A percentile compares a stretch with the other conserved stretches of the same genome.
These are phyloP conservation scores for Euptelea pleiosperma DNA, from an alignment of 164 flowering plant species.

Conservation along the genomic window DNA sequence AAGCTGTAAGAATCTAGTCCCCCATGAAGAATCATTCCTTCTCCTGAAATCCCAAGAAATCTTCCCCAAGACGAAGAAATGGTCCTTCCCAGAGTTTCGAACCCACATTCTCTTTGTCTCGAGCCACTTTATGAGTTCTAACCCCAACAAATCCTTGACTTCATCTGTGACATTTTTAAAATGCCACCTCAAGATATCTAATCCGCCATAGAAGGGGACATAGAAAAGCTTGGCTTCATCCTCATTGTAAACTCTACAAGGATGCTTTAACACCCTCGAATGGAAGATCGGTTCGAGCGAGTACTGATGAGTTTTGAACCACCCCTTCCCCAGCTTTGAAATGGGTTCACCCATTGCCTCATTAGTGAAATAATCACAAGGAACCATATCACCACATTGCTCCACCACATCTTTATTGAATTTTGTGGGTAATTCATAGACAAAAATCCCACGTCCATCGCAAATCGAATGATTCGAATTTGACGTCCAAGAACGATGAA, in stretches of 20 bases:
- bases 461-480: slow-evolving; percentile 21
- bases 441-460: slow-evolving; percentile 54
- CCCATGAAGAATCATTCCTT: slow-evolving; percentile 34
- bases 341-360: slow-evolving; percentile 55
- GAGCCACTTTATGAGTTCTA: slow-evolving; percentile 67
- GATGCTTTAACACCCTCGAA: slow-evolving; percentile 53
- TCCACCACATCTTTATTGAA: slow-evolving; percentile 62
- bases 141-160: slow-evolving; percentile 46
- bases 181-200: slow-evolving; percentile 68
- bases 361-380: slow-evolving; percentile 49
- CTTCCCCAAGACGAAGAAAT: slow-evolving; percentile 73
- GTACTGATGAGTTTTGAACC: slow-evolving; percentile 76
- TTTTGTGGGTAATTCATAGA: slow-evolving; percentile 68
- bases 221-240: slow-evolving; percentile 67
- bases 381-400: slow-evolving; percentile 53
- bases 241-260: slow-evolving; percentile 55
- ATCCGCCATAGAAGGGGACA: slow-evolving; percentile 77
- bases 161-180: slow-evolving; percentile 50
- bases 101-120: slow-evolving; percentile 42
- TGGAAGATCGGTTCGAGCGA: slow-evolving; percentile 73
- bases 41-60: slow-evolving; percentile 86
- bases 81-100: slow-evolving; percentile 56
- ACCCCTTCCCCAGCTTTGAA: slow-evolving; percentile 49
- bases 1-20: slow-evolving; percentile 50
- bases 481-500: slow-evolving; percentile 48